Conservation (phyloP, 768 basidiomycete genomes). For the Gyrodon lividus region DNA sequence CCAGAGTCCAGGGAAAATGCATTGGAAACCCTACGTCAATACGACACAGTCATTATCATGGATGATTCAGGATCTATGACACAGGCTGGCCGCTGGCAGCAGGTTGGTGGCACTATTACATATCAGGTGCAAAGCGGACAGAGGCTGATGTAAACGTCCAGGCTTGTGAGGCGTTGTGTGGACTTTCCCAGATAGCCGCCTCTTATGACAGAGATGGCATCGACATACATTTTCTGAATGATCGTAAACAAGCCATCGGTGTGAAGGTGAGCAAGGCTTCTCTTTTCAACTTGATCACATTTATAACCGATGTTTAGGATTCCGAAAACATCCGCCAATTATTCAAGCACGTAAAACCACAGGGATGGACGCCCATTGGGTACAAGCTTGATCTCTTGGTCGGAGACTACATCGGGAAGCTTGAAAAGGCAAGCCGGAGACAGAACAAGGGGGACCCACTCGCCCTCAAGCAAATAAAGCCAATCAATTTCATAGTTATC, state of each 20-base stretch:
- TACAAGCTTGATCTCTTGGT: conserved; percentile 40
- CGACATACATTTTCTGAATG: conserved; percentile 62
- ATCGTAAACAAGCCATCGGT: conserved; percentile 29
- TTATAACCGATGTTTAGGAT: conserved; percentile 31
- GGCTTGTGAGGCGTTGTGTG: conserved; percentile 31
- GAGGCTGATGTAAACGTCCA: not conserved
- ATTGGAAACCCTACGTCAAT: conserved; percentile 39
- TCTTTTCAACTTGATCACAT: not conserved
- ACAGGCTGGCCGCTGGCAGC: conserved; percentile 43
- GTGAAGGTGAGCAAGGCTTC: conserved; percentile 36
- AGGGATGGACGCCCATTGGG: conserved; percentile 47
- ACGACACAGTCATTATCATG: conserved; percentile 57
- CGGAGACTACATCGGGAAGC: conserved; percentile 35
- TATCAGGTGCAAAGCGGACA: not conserved
- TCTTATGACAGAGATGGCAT: conserved; percentile 58
- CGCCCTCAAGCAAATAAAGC: conserved; percentile 42
- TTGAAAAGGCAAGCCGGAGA: conserved; percentile 32
- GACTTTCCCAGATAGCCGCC: conserved; percentile 47
- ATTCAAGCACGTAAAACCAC: conserved; percentile 44
- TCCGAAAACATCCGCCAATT: conserved; percentile 37
- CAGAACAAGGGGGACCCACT: conserved; percentile 20
- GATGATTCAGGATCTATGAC: conserved; percentile 64
- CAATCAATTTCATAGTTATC: conserved; percentile 57
- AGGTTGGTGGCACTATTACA: conserved; percentile 36
- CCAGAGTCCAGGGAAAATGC: conserved; percentile 29